Base-by-base conservation (phyloP, 2,329 filamentous ascomycete genomes). In the Aaosphaeria arxii region DNA sequence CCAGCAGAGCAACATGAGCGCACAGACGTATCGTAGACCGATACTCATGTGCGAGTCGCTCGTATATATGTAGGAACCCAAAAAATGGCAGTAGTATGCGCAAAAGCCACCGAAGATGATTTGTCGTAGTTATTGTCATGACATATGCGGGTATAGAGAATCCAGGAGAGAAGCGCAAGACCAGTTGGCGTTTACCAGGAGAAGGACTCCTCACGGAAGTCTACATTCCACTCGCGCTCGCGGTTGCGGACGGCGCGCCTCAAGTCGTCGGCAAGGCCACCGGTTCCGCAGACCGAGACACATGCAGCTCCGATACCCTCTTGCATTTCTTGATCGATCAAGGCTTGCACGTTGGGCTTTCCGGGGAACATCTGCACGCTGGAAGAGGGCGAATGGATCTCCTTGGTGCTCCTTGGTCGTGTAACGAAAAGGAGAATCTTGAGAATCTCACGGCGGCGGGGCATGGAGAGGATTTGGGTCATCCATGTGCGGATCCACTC, bases 401-500 rank as follows among this genome's bases (percentile, higher is more conserved):
- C 88, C 65, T 85, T 86, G n/a, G 87, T 84, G 65, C 87, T 89
- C 59, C 88, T 86, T 1, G 92, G 92, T 46, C 90, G 81, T 5
- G 94, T 97, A 57, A 97, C 85, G 72, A 95, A 97, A 42, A 97
- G 82, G 59, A 92, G 84, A 61, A 97, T 88, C 58, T 85, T 86
- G 40, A 99, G 80, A 30, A 96, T 79, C 43, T 96, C 89, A 49
- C 88, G 84, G 46, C 91, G 86, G 58, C 85, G 82, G 9, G 89
- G 87, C 79, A 96, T 86, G 47, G 81, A 80, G 31, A 97, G 78
- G 46, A 97, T 89, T 62, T 86, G 80, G 4, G 87, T 90, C 88
- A 91, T 91, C 86, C 89, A 97, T 5, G 89, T 89, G 6, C 89
- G 84, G 50, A 95, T 88, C 92, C 94, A 97, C 69, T 96, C 90